Evolutionary conservation across 192 early-diverging fungal species (phyloP), one percentile per base, ranked within the genome.

Genomic region (Umbelopsis vinacea): DNA sequence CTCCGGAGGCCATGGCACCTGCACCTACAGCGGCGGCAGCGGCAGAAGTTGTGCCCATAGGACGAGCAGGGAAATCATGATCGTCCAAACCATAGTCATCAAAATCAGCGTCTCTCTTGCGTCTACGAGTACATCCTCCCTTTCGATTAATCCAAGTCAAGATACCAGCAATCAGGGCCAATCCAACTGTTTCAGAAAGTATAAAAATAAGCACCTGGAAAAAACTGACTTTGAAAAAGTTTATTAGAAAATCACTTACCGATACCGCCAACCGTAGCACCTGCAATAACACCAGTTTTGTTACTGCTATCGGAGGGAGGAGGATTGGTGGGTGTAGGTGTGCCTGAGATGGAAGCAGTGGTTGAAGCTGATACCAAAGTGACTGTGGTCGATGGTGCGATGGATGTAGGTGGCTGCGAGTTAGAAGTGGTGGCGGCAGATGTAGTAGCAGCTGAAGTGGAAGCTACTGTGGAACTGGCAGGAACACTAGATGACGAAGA

Each of bases 61-160:
- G 57, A 60, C 68, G 77, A 43, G 70, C 69, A 57, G 72, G 70
- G 66, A 74, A 74, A 69, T 79, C 73, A 23, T 21, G 46, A 14
- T 78, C 76, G 23, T 72, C 76, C 52, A 79, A 52, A 22, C 77
- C 77, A 72, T 71, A 79, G 26, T 74, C 77, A 37, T 79, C 77
- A 74, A 74, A 79, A 69, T 79, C 70, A 14, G 40, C 46, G 14
- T 68, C 40, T 43, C 69, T 26, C 12, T 75, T 63, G 22, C 60
- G 47, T 23, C 72, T 66, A 22, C 77, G 69, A 60, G 77, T 66
- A 50, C 77, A 79, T 47, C 77, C 73, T 37, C 77, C 77, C 5
- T 53, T 73, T 38, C 77, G 52, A 48, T 79, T 79, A 5, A 79
- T 54, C 69, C 68, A 74, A 4, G 73, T 71, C 19, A 79, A 40